A percentile compares a stretch with the other conserved stretches of the same genome.
phyloP scores from a whole-genome alignment of 116 monocot genomes.

The Dioscorea cayenensis region DNA sequence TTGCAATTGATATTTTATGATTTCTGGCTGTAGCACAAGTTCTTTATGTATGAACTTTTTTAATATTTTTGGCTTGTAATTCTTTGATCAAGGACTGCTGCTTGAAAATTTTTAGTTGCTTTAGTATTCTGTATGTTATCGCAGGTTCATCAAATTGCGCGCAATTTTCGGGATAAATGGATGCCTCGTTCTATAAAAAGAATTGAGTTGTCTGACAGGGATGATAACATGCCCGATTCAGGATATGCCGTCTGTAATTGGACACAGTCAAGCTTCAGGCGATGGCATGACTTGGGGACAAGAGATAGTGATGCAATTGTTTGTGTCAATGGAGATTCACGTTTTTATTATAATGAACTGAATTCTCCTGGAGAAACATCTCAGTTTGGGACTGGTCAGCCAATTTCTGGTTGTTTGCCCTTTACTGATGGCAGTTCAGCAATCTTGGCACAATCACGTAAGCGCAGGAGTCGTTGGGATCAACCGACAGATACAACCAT shows the following conservation, averaged over 20 bases:
- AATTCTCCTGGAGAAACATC: conserved; percentile 6
- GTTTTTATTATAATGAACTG: conserved; percentile 5
- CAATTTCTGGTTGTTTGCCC: conserved; percentile 4
- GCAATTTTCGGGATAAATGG: conserved; percentile 51
- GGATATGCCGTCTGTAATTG: conserved; percentile 7
- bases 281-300: conserved; percentile 8
- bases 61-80: too few species aligned
- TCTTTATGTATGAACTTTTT: too few species aligned
- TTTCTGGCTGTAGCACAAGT: not conserved
- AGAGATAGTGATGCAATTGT: conserved; percentile 27
- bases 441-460: conserved; percentile 15
- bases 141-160: conserved; percentile 63
- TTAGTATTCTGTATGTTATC: conserved; percentile 2
- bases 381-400: conserved; percentile 1
- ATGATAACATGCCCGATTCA: conserved; percentile 5
- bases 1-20: not conserved
- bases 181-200: conserved; percentile 35
- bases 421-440: conserved; percentile 8
- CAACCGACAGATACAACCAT: conserved; percentile 22
- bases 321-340: conserved; percentile 8
- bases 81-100: not conserved
- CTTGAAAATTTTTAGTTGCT: not conserved
- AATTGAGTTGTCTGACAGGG: conserved; percentile 25
- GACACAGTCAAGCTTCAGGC: conserved; percentile 11
- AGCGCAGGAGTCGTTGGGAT: conserved; percentile 69